These are phyloP conservation scores for Jatropha podagrica DNA, from an alignment of 441 rosid species.

Conservation along the genomic window DNA sequence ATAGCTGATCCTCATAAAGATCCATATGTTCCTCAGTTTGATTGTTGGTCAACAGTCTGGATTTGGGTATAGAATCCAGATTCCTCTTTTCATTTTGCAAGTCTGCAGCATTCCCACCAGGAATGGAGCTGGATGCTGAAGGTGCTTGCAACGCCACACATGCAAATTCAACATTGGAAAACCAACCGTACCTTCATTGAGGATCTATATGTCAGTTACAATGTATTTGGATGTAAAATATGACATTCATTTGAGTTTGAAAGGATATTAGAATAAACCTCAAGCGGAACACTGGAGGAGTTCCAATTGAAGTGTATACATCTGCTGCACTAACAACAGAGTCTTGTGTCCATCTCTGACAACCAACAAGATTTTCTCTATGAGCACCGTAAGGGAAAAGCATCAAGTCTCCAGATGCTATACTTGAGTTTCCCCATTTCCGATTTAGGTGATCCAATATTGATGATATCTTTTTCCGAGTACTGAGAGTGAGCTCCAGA, in stretches of 20 bases:
- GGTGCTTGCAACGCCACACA: constrained; percentile 39
- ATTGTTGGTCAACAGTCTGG: constrained; percentile 37
- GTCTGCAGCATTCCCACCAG: constrained; percentile 38
- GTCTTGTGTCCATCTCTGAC: constrained; percentile 79
- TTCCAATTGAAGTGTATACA: constrained; percentile 64
- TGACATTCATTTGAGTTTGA: constrained; percentile 20
- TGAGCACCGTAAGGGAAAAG: constrained; percentile 74
- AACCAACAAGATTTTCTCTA: constrained; percentile 55
- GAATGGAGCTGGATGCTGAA: constrained; percentile 33
- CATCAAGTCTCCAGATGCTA: constrained; percentile 76
- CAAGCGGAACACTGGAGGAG: constrained; percentile 80
- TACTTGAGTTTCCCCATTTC: constrained; percentile 92
- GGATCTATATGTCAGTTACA: constrained; percentile 19
- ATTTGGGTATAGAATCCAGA: constrained; percentile 33
- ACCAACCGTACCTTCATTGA: constrained; percentile 94
- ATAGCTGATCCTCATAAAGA: constrained; percentile 30
- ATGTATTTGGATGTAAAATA: constrained; percentile 15
- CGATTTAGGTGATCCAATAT: constrained; percentile 89
- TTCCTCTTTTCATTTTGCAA: constrained; percentile 39
- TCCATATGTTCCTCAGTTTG: constrained; percentile 36
- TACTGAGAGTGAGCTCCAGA: constrained; percentile 93
- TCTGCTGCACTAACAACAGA: constrained; percentile 54
- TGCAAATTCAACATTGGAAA: constrained; percentile 46
- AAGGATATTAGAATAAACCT: constrained; percentile 51
- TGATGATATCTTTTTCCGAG: constrained; percentile 93